Conservation (phyloP, 768 basidiomycete species). For the Pisolithus sp. region DNA sequence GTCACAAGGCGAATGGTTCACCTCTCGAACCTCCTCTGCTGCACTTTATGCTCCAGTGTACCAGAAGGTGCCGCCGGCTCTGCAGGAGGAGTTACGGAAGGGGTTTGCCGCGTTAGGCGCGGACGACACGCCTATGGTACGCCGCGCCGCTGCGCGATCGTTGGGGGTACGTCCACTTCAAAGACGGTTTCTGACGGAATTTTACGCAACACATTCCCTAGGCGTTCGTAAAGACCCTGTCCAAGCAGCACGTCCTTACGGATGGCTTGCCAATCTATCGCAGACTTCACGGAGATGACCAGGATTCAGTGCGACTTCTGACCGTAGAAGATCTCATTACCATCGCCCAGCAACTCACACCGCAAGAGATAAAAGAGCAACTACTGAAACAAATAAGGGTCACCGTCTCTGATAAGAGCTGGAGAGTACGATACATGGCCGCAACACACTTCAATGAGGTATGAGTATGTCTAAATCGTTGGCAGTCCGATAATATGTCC, state of each 20-base stretch:
- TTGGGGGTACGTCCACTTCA: conserved; percentile 68
- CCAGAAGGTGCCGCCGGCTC: conserved; percentile 58
- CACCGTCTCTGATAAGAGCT: conserved; percentile 91
- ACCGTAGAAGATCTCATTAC: conserved; percentile 95
- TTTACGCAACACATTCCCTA: conserved; percentile 26
- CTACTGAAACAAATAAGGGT: conserved; percentile 82
- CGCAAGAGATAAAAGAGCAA: conserved; percentile 88
- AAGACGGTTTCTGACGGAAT: conserved; percentile 4
- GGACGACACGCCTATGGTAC: conserved; percentile 98
- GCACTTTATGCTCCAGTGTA: conserved; percentile 92
- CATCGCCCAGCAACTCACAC: conserved; percentile 77
- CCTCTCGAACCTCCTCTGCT: conserved; percentile 91
- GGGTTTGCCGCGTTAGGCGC: conserved; percentile 74
- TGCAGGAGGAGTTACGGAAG: conserved; percentile 86
- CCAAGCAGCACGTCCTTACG: conserved; percentile 72
- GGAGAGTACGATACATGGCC: conserved; percentile 98
- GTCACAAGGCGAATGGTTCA: conserved; percentile 96
- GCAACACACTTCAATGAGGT: conserved; percentile 97
- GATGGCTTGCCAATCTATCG: conserved; percentile 92
- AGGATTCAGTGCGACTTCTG: conserved; percentile 92
- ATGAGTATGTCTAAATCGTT: conserved; percentile 9
- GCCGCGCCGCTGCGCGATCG: conserved; percentile 93
- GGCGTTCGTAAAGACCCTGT: conserved; percentile 75
- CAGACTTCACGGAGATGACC: conserved; percentile 91
- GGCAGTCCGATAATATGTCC: background rate